Percentiles rank a stretch among this genome's conserved stretches.
Evolutionary conservation across 148 eudicot genomes (phyloP).

Genomic region (Diospyros kaki): DNA sequence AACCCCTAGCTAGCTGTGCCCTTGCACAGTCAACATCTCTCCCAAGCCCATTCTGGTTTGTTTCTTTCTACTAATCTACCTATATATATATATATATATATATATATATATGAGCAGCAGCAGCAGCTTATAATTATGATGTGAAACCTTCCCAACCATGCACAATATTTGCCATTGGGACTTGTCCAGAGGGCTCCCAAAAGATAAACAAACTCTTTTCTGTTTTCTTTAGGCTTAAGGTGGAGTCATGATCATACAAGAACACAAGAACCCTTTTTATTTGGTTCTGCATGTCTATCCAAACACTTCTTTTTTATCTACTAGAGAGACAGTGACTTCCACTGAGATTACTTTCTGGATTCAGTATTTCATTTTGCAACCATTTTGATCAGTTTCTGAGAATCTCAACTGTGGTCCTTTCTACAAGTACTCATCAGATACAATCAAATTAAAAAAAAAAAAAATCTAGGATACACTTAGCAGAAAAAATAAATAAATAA

Average conservation of each 20-base stretch:
- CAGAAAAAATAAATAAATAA: no score
- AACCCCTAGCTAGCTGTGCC: conserved; percentile 44
- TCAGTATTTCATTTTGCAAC: conserved; percentile 4
- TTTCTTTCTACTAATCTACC: conserved; percentile 16
- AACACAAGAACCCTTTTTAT: conserved; percentile 15
- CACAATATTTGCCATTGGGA: conserved; percentile 15
- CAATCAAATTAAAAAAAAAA: neutral
- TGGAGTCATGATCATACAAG: conserved; percentile 26
- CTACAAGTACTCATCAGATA: neutral
- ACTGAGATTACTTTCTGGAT: neutral
- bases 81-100: neutral
- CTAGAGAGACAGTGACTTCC: conserved; percentile 22
- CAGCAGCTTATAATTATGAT: neutral
- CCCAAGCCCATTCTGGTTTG: conserved; percentile 19
- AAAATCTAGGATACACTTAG: no score
- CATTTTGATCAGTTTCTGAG: neutral
- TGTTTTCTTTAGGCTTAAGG: conserved; percentile 8
- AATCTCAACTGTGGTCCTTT: conserved; percentile 7
- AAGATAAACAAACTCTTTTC: conserved; percentile 21
- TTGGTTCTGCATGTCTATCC: neutral
- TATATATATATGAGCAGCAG: neutral
- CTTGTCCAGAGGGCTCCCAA: conserved; percentile 13
- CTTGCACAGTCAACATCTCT: conserved; percentile 30
- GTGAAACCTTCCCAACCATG: conserved; percentile 12
- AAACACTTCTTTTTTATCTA: conserved; percentile 3